Evolutionary conservation across 208 protist genomes (phyloP).

Genomic region (Crithidia expoeki): DNA sequence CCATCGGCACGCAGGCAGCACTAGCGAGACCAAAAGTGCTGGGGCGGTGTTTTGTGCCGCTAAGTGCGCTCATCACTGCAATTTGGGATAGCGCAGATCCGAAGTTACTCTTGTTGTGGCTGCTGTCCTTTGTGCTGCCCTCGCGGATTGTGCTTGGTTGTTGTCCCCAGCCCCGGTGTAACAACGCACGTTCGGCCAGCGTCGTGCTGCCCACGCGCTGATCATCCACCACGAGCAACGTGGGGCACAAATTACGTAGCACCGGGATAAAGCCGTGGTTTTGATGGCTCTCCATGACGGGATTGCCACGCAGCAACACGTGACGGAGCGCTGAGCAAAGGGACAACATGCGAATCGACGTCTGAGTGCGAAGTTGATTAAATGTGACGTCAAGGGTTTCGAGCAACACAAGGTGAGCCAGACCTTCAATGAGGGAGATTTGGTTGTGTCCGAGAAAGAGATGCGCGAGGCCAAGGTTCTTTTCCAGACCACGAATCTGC

Average conservation of each 20-base stretch:
- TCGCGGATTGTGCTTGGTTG: conserved; percentile 40
- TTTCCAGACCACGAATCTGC: conserved; percentile 52
- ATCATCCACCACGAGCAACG: conserved; percentile 71
- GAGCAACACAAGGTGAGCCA: conserved; percentile 80
- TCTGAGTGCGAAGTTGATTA: conserved; percentile 64
- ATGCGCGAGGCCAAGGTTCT: conserved; percentile 61
- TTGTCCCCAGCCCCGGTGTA: conserved; percentile 29
- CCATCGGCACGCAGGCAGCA: not conserved
- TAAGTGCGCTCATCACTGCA: not conserved
- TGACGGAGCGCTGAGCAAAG: conserved; percentile 65
- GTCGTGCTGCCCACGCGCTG: conserved; percentile 53
- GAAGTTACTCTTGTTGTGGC: not conserved
- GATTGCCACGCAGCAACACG: conserved; percentile 79
- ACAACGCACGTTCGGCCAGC: conserved; percentile 45
- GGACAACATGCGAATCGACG: conserved; percentile 71
- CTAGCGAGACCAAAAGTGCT: not conserved
- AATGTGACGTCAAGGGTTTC: conserved; percentile 87
- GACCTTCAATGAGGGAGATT: conserved; percentile 61
- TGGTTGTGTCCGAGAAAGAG: conserved; percentile 84
- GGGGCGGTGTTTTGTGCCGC: not conserved
- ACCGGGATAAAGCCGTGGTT: conserved; percentile 42
- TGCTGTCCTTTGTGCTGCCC: not conserved
- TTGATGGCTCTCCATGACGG: conserved; percentile 43
- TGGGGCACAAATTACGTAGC: conserved; percentile 85
- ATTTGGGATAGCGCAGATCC: not conserved